Evolutionary conservation across 148 eudicot species (phyloP), one percentile per base, ranked within the genome.

Genomic region (Nyssa sinensis): DNA sequence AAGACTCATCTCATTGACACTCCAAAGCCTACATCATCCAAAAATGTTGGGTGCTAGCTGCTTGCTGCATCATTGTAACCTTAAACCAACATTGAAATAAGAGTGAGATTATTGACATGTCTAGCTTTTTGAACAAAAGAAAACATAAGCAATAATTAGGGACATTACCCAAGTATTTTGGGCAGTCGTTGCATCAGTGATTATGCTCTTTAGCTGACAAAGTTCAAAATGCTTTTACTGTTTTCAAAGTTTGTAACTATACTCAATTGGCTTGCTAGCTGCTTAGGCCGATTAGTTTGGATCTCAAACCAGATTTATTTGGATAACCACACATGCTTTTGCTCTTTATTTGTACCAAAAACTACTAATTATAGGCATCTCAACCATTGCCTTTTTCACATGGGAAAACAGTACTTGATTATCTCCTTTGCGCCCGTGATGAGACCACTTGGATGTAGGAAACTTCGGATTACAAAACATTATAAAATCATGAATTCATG

Each of bases 381-480:
- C 25, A 53, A 60, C 37, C 61, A 39, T 37, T 58, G 30, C n/a
- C 16, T 24, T 47, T 14, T 67, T 28, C 78, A 68, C 78, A 75
- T 75, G 78, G n/a, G 49, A 11, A 4, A 73, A 30, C 1, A 41
- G 37, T 60, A n/a, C n/a, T n/a, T n/a, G 47, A 33, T 14, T 24
- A 16, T 32, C 64, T 28, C 39, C 3, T 9, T 75, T 60, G 44
- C 28, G 37, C 39, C 66, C 72, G 66, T 75, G 65, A 37, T 32
- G 35, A 6, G 32, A 14, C 3, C 28, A 62, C 30, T 14, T 49
- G 16, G 30, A 5, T 29, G 9, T 25, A 34, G 7, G 21, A 63
- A 62, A 44, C 13, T 63, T 49, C 2, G 49, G 39, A 29, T 47
- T 3, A 32, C 24, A 8, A 44, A n/a, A n/a, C n/a, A n/a, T n/a